Conservation (phyloP, 192 early-diverging fungal species). For the Ambispora gerdemannii region DNA sequence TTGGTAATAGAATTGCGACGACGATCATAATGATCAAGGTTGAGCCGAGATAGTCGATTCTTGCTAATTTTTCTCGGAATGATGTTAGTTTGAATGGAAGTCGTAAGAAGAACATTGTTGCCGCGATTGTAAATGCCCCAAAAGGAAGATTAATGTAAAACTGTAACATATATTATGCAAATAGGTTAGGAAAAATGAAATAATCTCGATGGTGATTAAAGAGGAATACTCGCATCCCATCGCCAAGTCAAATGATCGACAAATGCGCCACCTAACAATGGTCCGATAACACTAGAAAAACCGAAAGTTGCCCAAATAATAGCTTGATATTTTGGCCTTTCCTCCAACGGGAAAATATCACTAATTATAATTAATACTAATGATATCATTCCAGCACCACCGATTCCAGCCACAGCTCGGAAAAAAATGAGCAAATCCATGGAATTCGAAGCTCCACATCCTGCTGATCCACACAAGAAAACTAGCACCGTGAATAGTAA, state of each 20-base stretch:
- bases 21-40: slow-evolving; percentile 49
- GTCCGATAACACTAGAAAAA: slow-evolving; percentile 72
- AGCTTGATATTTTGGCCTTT: slow-evolving; percentile 82
- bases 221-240: slow-evolving; percentile 40
- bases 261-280: slow-evolving; percentile 82
- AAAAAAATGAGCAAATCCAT: slow-evolving; percentile 60
- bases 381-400: slow-evolving; percentile 73
- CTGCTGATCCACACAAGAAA: slow-evolving; percentile 74
- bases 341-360: slow-evolving; percentile 78
- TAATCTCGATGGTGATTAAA: too few species aligned
- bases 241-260: slow-evolving; percentile 66
- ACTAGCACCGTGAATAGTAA: slow-evolving; percentile 70
- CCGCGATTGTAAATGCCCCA: slow-evolving; percentile 25
- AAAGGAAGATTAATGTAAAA: slow-evolving; percentile 58
- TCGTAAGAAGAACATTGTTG: slow-evolving; percentile 44
- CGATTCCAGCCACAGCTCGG: slow-evolving; percentile 78
- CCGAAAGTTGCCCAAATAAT: slow-evolving; percentile 77
- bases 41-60: slow-evolving; percentile 61
- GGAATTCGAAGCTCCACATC: slow-evolving; percentile 70
- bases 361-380: slow-evolving; percentile 79
- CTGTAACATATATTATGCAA: too few species aligned
- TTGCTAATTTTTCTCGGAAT: slow-evolving; percentile 50
- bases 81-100: slow-evolving; percentile 43
- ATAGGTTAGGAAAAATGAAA: too few species aligned
- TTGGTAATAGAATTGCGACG: slow-evolving; percentile 53